Evolutionary conservation across 352 stramenopile species (phyloP), one percentile per base, ranked within the genome.

Genomic region (Phytophthora colocasiae): DNA sequence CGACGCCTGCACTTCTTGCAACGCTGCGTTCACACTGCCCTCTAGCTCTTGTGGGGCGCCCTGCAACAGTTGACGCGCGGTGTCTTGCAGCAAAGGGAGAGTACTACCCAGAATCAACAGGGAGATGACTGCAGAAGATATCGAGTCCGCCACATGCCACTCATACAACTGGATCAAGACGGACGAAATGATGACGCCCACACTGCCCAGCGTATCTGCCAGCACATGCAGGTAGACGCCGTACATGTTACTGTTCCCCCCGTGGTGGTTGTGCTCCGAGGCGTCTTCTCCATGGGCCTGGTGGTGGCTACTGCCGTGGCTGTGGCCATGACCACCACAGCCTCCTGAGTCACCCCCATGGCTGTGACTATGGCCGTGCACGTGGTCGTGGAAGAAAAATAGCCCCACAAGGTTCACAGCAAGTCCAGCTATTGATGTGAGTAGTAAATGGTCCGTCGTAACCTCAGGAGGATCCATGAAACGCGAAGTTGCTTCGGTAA

Each of bases 191-290:
- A 97, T 97, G 22, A 97, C 91, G 11, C 89, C 90, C 10, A 97
- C 77, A 62, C 87, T 96, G 17, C 91, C 91, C 27, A 97, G 73
- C 12, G 90, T 94, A 58, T 97, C 91, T 1, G 90, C 90, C 45
- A 97, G 63, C 22, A 97, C 87, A 57, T 97, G 91, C 26, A 97
- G 76, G 43, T 97, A 96, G 14, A 97, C 89, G 9, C 89, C 91
- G 62, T 97, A 90, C 80, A 97, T 95, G 73, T 97, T 97, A 57
- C 76, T 90, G 65, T 95, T 97, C 49, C 73, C 83, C 46, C 64
- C 59, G 19, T 65, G 44, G 8, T 63, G 29, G 4, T 58, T 54
- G 19, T 43, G 19, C 45, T 78, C 61, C 2, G 54, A 73, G 40
- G 87, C 78, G 24, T 71, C 58, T 62, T 87, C 71, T 6, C 81